Evolutionary conservation across 2,329 filamentous ascomycete species (phyloP).

Genomic region (Didymella glomerata): DNA sequence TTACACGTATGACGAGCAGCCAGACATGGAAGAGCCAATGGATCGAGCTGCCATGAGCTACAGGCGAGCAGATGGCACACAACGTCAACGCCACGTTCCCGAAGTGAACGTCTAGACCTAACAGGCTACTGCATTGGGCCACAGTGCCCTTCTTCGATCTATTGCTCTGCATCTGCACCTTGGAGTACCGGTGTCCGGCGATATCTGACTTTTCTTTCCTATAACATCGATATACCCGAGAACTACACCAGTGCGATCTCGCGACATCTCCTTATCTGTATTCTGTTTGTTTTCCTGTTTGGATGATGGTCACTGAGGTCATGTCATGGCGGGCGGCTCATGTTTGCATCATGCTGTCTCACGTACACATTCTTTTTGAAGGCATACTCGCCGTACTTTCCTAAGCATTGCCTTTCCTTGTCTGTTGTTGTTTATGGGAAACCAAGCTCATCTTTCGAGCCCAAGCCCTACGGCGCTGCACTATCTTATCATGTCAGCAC

Average conservation of each 20-base stretch:
- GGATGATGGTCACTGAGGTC: conserved; percentile 14
- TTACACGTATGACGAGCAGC: conserved; percentile 46
- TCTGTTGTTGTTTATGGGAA: conserved; percentile 7
- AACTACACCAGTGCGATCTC: conserved; percentile 25
- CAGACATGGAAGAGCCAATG: conserved; percentile 54
- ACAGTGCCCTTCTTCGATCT: conserved; percentile 11
- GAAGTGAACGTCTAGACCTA: conserved; percentile 41
- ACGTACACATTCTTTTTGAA: conserved; percentile 10
- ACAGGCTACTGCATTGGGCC: neutral
- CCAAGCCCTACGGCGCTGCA: conserved; percentile 6
- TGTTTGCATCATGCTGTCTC: conserved; percentile 12
- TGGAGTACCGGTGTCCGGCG: conserved; percentile 29
- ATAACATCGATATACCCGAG: conserved; percentile 29
- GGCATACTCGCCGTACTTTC: conserved; percentile 9
- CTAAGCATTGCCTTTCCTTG: conserved; percentile 9
- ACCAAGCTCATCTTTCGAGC: conserved; percentile 5
- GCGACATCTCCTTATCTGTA: conserved; percentile 21
- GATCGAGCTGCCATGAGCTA: conserved; percentile 56
- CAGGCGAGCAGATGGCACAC: conserved; percentile 57
- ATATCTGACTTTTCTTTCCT: conserved; percentile 1
- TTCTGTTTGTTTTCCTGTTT: conserved; percentile 9
- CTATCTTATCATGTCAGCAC: conserved; percentile 1
- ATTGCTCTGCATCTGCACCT: conserved; percentile 8
- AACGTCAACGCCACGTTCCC: conserved; percentile 49
- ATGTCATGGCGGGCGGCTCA: conserved; percentile 5